Conservation (phyloP, 352 stramenopile species). For the Globisporangium recalcitrans region DNA sequence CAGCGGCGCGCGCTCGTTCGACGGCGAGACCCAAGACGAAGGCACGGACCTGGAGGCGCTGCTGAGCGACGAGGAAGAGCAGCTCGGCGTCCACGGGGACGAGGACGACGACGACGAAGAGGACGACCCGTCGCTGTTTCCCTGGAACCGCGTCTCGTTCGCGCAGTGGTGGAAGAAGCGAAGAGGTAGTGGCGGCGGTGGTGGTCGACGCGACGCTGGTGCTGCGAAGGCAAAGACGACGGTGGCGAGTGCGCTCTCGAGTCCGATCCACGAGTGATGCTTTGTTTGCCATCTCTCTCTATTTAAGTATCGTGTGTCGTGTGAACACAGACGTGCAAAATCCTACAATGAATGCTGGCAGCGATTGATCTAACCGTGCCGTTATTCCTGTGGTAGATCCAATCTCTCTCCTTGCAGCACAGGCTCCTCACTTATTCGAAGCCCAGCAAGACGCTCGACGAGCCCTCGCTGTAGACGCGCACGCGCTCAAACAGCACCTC, state of each 20-base stretch:
- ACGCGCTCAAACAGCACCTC: slow-evolving; percentile 64
- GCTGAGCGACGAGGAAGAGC: slow-evolving; percentile 68
- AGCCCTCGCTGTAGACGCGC: slow-evolving; percentile 47
- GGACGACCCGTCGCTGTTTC: slow-evolving; percentile 50
- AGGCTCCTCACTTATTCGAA: slow-evolving; percentile 38
- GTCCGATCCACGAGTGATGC: slow-evolving; percentile 16
- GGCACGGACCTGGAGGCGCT: slow-evolving; percentile 54
- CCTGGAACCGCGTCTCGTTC: slow-evolving; percentile 73
- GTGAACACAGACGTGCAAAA: not conserved
- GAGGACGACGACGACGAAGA: slow-evolving; percentile 25
- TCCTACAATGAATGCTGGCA: not conserved
- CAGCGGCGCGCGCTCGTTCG: slow-evolving; percentile 17
- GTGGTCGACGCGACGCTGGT: slow-evolving; percentile 15
- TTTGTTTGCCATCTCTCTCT: not conserved
- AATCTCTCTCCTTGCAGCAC: too few relatives aligned
- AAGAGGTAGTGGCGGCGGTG: slow-evolving; percentile 11
- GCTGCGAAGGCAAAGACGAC: not conserved
- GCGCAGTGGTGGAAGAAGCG: slow-evolving; percentile 74
- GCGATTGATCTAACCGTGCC: not conserved
- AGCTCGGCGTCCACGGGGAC: slow-evolving; percentile 16
- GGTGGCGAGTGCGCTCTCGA: not conserved
- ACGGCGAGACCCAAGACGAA: slow-evolving; percentile 52
- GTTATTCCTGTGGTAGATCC: not conserved
- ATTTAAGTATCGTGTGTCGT: slow-evolving; percentile 1
- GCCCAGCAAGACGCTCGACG: slow-evolving; percentile 44